Conservation (phyloP, 1,139 yeast species). For the Hyphopichia buzzinii region DNA sequence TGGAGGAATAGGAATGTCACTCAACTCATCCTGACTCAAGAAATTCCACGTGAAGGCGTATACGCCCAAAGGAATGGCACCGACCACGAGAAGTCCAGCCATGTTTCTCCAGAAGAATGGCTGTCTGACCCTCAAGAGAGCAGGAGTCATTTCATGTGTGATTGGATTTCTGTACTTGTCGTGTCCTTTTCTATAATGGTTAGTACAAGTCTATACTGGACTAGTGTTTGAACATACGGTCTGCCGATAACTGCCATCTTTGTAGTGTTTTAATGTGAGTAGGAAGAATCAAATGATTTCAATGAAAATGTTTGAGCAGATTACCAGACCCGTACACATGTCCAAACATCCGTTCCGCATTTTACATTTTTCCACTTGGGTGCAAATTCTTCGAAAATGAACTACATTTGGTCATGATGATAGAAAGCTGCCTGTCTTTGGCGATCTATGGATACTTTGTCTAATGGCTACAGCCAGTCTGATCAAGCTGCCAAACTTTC, state of each 20-base stretch:
- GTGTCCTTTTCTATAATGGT: slow-evolving; percentile 26
- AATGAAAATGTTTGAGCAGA: too few species aligned
- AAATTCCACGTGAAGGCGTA: slow-evolving; percentile 72
- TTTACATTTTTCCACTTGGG: too few species aligned
- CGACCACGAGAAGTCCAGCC: slow-evolving; percentile 54
- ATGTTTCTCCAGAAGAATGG: slow-evolving; percentile 83
- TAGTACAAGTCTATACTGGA: slow-evolving; percentile 8
- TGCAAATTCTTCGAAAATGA: too few species aligned
- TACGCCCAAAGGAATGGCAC: slow-evolving; percentile 65
- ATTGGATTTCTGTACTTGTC: slow-evolving; percentile 64
- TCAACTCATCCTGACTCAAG: slow-evolving; percentile 79
- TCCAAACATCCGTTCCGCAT: too few species aligned
- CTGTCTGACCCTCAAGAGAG: slow-evolving; percentile 81
- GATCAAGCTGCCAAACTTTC: too few species aligned
- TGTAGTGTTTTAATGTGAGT: slow-evolving; percentile 1
- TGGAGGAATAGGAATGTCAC: slow-evolving; percentile 92
- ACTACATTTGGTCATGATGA: too few species aligned
- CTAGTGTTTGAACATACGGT: slow-evolving; percentile 30
- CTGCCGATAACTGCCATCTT: slow-evolving; percentile 36
- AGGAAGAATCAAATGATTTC: too few species aligned
- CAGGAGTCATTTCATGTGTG: slow-evolving; percentile 91
- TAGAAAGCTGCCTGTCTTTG: too few species aligned
- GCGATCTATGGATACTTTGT: too few species aligned
- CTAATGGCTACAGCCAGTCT: too few species aligned
- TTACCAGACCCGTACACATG: too few species aligned